Base-by-base conservation (phyloP, 2,329 filamentous ascomycete species). In the Colletotrichum melonis region DNA sequence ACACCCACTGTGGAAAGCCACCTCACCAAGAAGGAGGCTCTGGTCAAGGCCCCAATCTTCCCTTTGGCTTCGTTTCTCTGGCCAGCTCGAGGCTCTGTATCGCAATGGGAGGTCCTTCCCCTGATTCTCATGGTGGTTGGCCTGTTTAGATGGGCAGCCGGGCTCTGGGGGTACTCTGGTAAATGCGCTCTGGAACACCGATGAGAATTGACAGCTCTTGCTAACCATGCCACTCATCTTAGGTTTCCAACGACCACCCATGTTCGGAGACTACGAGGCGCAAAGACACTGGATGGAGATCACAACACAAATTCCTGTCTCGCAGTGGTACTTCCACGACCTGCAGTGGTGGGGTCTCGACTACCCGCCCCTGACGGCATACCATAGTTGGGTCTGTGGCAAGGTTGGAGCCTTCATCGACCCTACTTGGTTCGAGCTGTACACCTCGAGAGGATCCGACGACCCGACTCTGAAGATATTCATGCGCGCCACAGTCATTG, bases 241-340 rank as follows among this genome's bases (percentile, higher is more conserved):
- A 95, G 94, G 96, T 69, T 94, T 92, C 79, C 87, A 92, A 72
- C 91, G 90, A 73, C 95, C 95, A 46, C 97, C 97, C 6, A 95
- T 98, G 91, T 94, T 95, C 80, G 97, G 97, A 76, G 97, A 99
- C 83, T 99, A 98, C 84, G 97, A 99, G 86, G 97, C 97, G 4
- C 97, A 99, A 82, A 88, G 97, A 78, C 97, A 99, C 83, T 99
- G 97, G 97, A 98, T 99, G 95, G 97, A 99, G 80, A 88, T 99
- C 76, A 98, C 97, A 2, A 94, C 91, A 9, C 91, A 98, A 73
- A 87, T 99, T 2, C 97, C 97, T 16, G 88, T 97, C 49, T 97
- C 95, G 12, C 93, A 97, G 82, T 99, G 97, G 97, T 99, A 99
- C 83, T 98, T 97, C 80, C 95, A 99, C 82, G 95, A 99, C 81